Percentiles rank a stretch among this genome's conserved stretches.
phyloP scores from a whole-genome alignment of 1,284 basidiomycete species.

The Takashimella koratensis region DNA sequence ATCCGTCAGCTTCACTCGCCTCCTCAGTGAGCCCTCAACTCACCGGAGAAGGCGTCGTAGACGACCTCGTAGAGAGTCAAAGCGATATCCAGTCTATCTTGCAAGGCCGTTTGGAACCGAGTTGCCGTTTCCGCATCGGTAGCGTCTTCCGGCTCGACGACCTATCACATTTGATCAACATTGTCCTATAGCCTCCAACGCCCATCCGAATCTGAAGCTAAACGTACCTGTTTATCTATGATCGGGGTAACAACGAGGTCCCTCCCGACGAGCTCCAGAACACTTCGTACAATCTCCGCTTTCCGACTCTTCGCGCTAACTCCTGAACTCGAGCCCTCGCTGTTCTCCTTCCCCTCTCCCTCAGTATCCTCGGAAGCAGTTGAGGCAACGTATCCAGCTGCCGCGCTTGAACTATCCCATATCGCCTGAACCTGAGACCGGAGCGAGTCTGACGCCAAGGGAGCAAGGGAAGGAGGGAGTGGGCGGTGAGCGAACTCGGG shows the following conservation, averaged over 20 bases:
- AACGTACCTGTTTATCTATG: slow-evolving; percentile 24
- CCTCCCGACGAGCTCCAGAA: slow-evolving; percentile 37
- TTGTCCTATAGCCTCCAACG: neutral
- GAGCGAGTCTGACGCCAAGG: no score
- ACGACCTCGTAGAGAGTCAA: slow-evolving; percentile 39
- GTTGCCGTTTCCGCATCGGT: slow-evolving; percentile 13
- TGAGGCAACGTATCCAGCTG: no score
- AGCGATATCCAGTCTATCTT: slow-evolving; percentile 38
- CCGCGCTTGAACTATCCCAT: slow-evolving; percentile 12
- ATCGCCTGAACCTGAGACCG: slow-evolving; percentile 5
- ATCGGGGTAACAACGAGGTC: slow-evolving; percentile 32
- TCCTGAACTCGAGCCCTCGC: neutral
- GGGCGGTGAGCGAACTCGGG: no score
- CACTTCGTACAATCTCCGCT: slow-evolving; percentile 25
- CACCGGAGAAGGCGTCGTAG: slow-evolving; percentile 18
- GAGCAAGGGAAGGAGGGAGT: no score
- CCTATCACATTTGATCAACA: slow-evolving; percentile 9
- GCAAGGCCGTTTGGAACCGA: slow-evolving; percentile 26
- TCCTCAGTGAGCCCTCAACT: no score
- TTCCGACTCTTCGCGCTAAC: slow-evolving; percentile 10
- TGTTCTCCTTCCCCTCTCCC: no score
- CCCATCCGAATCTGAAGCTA: no score
- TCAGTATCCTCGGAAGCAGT: no score
- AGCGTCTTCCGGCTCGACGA: slow-evolving; percentile 21
- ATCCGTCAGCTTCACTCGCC: neutral